These are phyloP conservation scores for Hyaloperonospora arabidopsidis DNA, from an alignment of 352 stramenopile genomes.

Conservation along the genomic window DNA sequence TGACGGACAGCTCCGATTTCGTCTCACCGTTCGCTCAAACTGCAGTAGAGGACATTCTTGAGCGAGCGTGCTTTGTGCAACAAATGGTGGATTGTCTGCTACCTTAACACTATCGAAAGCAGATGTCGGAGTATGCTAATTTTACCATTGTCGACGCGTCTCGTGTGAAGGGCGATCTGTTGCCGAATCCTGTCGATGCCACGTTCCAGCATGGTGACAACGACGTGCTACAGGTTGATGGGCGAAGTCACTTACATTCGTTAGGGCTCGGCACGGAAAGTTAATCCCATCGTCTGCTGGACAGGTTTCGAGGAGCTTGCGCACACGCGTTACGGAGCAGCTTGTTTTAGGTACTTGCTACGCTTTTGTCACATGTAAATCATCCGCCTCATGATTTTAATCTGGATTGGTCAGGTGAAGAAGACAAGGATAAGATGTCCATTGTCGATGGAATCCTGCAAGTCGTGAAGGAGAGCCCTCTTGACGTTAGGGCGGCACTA, in stretches of 20 bases:
- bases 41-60: constrained; percentile 54
- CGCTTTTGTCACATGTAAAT: not conserved
- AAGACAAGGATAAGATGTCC: constrained; percentile 32
- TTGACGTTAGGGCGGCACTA: constrained; percentile 61
- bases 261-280: not conserved
- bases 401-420: constrained; percentile 19
- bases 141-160: not conserved
- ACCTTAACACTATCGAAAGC: not conserved
- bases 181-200: constrained; percentile 33
- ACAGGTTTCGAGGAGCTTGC: constrained; percentile 37
- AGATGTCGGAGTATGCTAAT: not conserved
- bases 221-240: constrained; percentile 31
- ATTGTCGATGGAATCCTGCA: constrained; percentile 53
- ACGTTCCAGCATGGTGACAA: constrained; percentile 38
- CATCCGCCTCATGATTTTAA: not conserved
- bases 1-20: constrained; percentile 17
- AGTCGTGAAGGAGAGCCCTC: constrained; percentile 42
- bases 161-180: constrained; percentile 23
- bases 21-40: constrained; percentile 11
- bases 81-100: constrained; percentile 24
- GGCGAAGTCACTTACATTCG: not conserved
- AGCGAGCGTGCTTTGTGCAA: constrained; percentile 70
- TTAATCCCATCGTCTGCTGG: not conserved
- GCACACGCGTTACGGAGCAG: constrained; percentile 37
- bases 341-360: constrained; percentile 33